phyloP scores from a whole-genome alignment of 768 basidiomycete species.

The Lactarius tabidus region DNA sequence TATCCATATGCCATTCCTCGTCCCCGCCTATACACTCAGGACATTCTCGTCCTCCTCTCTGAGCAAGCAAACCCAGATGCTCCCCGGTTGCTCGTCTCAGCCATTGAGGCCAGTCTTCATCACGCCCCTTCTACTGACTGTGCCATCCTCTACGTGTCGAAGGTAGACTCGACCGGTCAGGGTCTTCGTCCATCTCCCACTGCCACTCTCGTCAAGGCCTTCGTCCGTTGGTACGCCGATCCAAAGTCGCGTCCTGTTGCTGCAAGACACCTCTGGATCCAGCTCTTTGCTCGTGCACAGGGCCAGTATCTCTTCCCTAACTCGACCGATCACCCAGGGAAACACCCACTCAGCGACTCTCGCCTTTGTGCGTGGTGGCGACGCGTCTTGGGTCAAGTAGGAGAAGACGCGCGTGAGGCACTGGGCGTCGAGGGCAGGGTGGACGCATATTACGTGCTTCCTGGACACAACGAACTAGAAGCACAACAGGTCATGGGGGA shows the following conservation, averaged over 20 bases:
- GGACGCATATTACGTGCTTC: constrained; percentile 59
- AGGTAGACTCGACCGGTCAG: constrained; percentile 92
- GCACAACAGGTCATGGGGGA: constrained; percentile 54
- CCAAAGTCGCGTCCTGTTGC: constrained; percentile 34
- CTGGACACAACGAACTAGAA: constrained; percentile 65
- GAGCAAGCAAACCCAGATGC: constrained; percentile 50
- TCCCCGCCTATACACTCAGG: constrained; percentile 66
- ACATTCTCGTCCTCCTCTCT: constrained; percentile 73
- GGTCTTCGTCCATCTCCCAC: constrained; percentile 62
- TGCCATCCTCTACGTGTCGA: constrained; percentile 63
- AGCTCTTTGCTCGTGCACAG: constrained; percentile 73
- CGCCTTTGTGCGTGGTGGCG: constrained; percentile 94
- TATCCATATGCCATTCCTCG: constrained; percentile 73
- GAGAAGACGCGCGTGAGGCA: constrained; percentile 33
- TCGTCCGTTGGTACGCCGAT: constrained; percentile 40
- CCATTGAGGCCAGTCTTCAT: constrained; percentile 65
- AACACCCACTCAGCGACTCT: constrained; percentile 71
- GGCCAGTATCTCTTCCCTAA: constrained; percentile 93
- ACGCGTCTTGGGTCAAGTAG: constrained; percentile 58
- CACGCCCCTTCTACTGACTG: background rate
- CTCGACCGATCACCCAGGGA: constrained; percentile 63
- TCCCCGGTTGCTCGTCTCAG: constrained; percentile 61
- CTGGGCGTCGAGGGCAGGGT: constrained; percentile 31
- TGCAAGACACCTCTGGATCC: background rate
- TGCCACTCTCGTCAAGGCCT: constrained; percentile 56